A percentile compares a stretch with the other conserved stretches of the same genome.
Evolutionary conservation across 2,329 filamentous ascomycete genomes (phyloP).

Genomic region (Ambrosiella cleistominuta): DNA sequence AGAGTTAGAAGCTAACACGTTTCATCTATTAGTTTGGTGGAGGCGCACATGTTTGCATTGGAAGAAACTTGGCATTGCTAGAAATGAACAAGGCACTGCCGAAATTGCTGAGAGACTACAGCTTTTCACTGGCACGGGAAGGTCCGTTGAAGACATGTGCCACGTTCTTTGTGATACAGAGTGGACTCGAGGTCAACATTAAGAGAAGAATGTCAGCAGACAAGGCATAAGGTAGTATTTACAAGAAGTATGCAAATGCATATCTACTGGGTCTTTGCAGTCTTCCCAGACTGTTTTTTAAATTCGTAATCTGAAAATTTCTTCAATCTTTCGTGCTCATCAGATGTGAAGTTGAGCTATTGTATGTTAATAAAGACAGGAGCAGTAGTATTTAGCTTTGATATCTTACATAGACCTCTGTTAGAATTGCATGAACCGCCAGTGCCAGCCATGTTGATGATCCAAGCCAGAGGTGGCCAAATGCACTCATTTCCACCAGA

Average conservation of each 20-base stretch:
- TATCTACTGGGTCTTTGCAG: not conserved
- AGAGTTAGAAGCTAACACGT: not conserved
- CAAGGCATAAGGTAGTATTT: not conserved
- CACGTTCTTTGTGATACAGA: constrained; percentile 42
- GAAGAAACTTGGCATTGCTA: constrained; percentile 34
- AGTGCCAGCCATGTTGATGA: constrained; percentile 1
- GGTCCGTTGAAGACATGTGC: constrained; percentile 34
- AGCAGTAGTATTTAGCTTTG: not conserved
- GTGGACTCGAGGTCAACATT: constrained; percentile 26
- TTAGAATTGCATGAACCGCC: not conserved
- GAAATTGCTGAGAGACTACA: constrained; percentile 34
- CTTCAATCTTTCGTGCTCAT: not conserved
- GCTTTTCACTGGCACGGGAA: constrained; percentile 33
- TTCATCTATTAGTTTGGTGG: constrained; percentile 29
- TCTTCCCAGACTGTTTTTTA: not conserved
- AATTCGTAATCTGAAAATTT: not conserved
- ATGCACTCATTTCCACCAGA: not conserved
- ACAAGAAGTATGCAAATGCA: not conserved
- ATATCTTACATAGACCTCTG: constrained; percentile 6
- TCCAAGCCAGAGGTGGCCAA: not conserved
- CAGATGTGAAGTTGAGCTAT: not conserved
- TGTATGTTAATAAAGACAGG: not conserved
- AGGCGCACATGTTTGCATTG: constrained; percentile 37
- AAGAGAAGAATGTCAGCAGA: constrained; percentile 17
- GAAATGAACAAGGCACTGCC: constrained; percentile 44